These are phyloP conservation scores for Trichoderma afroharzianum DNA, from an alignment of 2,329 filamentous ascomycete species.

Conservation along the genomic window DNA sequence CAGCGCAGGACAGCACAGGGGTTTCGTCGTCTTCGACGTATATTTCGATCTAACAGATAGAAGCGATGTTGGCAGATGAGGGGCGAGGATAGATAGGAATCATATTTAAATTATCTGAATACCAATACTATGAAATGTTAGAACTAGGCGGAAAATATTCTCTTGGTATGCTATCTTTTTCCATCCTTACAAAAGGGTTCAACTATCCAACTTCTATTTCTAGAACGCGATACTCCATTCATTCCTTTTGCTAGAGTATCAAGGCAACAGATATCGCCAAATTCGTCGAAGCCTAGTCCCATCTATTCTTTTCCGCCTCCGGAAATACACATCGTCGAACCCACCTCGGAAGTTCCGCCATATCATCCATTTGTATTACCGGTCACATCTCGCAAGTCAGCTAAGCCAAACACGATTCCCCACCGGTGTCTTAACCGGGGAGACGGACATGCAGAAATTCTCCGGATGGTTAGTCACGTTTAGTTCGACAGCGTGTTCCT, in stretches of 20 bases:
- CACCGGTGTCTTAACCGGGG: background rate
- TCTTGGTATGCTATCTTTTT: background rate
- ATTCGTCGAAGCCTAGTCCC: background rate
- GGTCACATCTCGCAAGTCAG: background rate
- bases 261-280: background rate
- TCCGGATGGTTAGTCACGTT: background rate
- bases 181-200: background rate
- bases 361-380: background rate
- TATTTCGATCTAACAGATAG: background rate
- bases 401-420: background rate
- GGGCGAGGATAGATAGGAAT: background rate
- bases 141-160: background rate
- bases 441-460: background rate
- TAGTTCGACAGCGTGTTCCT: background rate
- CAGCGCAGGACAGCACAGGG: background rate
- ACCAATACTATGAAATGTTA: background rate
- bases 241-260: background rate
- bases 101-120: background rate
- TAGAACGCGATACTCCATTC: background rate
- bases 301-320: background rate
- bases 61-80: background rate
- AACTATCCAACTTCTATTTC: background rate
- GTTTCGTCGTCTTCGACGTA: background rate
- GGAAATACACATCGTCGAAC: background rate
- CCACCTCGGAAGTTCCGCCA: background rate